Conservation (phyloP, 2,329 filamentous ascomycete species). For the Diaporthe citrichinensis region DNA sequence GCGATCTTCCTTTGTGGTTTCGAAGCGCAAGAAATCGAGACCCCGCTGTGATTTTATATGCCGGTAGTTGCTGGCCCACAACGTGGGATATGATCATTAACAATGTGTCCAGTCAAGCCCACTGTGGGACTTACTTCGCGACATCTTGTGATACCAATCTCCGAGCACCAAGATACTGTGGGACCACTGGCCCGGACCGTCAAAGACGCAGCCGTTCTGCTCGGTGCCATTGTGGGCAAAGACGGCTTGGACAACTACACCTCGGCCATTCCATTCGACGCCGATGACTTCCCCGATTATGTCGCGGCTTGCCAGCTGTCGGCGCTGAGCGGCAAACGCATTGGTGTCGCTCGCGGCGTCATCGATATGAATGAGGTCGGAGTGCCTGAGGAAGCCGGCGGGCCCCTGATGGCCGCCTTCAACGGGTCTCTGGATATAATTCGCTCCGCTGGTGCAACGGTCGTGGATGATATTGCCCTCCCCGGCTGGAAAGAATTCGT, state of each 20-base stretch:
- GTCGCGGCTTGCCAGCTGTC: slow-evolving; percentile 68
- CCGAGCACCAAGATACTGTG: slow-evolving; percentile 73
- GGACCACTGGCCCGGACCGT: slow-evolving; percentile 56
- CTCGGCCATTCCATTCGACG: slow-evolving; percentile 67
- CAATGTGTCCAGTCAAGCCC: slow-evolving; percentile 64
- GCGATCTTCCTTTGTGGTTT: background rate
- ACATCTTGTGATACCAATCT: slow-evolving; percentile 74
- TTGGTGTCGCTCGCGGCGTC: slow-evolving; percentile 75
- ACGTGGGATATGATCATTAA: background rate
- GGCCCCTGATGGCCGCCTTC: slow-evolving; percentile 63
- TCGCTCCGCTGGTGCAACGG: slow-evolving; percentile 68
- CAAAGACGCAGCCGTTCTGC: slow-evolving; percentile 73
- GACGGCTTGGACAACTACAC: slow-evolving; percentile 77
- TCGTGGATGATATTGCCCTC: slow-evolving; percentile 64
- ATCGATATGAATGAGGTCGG: slow-evolving; percentile 52
- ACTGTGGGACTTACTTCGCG: slow-evolving; percentile 75
- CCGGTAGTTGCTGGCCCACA: no score
- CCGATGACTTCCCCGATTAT: slow-evolving; percentile 67
- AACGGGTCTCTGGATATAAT: slow-evolving; percentile 67
- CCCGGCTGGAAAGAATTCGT: slow-evolving; percentile 62
- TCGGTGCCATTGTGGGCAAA: slow-evolving; percentile 74
- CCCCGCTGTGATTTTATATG: background rate
- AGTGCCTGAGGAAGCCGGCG: slow-evolving; percentile 21
- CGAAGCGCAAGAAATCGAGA: background rate
- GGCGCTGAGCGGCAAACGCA: slow-evolving; percentile 68